These are phyloP conservation scores for Cryphonectria parasitica DNA, from an alignment of 2,329 filamentous ascomycete genomes.

Conservation along the genomic window DNA sequence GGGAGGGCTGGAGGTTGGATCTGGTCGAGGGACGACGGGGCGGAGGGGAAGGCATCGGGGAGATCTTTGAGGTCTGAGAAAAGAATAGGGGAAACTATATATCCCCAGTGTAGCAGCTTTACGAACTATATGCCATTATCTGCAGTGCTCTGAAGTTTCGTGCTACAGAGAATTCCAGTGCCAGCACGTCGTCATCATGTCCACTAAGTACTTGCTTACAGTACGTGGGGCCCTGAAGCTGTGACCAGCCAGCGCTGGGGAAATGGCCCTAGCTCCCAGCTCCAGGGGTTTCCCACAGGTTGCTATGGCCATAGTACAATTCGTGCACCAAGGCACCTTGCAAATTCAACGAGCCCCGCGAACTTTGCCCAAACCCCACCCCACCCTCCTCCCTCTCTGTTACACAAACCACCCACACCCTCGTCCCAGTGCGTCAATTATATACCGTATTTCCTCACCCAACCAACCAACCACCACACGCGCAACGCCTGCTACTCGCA, in stretches of 20 bases:
- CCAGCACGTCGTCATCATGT: background rate
- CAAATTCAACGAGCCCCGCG: slow-evolving; percentile 27
- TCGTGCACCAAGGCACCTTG: slow-evolving; percentile 21
- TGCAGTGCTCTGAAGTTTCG: background rate
- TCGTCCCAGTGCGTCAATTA: slow-evolving; percentile 22
- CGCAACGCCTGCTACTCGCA: slow-evolving; percentile 21
- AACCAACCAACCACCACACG: slow-evolving; percentile 15
- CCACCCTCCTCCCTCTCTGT: slow-evolving; percentile 12
- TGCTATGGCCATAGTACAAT: too few species aligned
- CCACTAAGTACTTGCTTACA: background rate
- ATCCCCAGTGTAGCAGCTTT: background rate
- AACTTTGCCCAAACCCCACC: slow-evolving; percentile 15
- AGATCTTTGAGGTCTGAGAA: slow-evolving; percentile 66
- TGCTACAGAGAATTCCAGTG: background rate
- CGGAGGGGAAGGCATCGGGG: slow-evolving; percentile 62
- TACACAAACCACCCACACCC: background rate
- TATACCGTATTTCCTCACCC: slow-evolving; percentile 9
- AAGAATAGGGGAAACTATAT: background rate
- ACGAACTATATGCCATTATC: background rate
- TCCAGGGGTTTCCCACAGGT: background rate
- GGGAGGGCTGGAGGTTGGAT: slow-evolving; percentile 70
- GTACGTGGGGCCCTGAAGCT: background rate
- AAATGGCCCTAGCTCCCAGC: background rate
- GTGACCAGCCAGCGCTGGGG: background rate
- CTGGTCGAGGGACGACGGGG: slow-evolving; percentile 63